Evolutionary conservation across 1,139 yeast species (phyloP).

Genomic region (Candida albicans): DNA sequence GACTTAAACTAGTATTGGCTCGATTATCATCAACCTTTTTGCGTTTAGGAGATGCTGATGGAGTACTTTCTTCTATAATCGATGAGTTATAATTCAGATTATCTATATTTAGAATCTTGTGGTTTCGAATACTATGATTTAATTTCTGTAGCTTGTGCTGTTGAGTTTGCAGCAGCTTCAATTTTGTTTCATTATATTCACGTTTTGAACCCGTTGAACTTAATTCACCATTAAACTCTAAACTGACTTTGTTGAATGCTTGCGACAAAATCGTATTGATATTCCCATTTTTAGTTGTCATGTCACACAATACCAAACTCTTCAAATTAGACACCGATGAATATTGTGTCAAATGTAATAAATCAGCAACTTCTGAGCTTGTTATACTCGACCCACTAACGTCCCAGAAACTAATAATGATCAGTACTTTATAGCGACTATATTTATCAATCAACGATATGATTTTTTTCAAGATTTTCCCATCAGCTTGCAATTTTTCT

Average conservation of each 20-base stretch:
- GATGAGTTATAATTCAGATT: neutral
- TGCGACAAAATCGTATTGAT: conserved; percentile 29
- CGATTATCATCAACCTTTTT: conserved; percentile 17
- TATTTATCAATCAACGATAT: conserved; percentile 35
- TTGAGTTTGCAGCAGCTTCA: neutral
- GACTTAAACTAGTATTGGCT: conserved; percentile 24
- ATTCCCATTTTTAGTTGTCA: conserved; percentile 29
- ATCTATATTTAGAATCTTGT: conserved; percentile 25
- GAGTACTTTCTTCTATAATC: conserved; percentile 43
- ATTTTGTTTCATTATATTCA: conserved; percentile 12
- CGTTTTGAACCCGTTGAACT: conserved; percentile 33
- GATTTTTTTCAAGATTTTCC: conserved; percentile 38
- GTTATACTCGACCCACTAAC: conserved; percentile 20
- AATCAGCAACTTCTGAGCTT: conserved; percentile 18
- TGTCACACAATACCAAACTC: conserved; percentile 33
- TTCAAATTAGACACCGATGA: conserved; percentile 16
- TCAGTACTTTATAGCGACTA: conserved; percentile 35
- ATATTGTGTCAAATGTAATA: conserved; percentile 19
- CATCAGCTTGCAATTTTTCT: conserved; percentile 37
- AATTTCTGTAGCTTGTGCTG: neutral
- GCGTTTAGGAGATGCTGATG: conserved; percentile 32
- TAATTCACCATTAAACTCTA: conserved; percentile 30
- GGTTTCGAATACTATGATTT: neutral
- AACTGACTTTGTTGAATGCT: conserved; percentile 26
- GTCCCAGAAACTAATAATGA: conserved; percentile 45